Conservation (phyloP, 2,329 filamentous ascomycete species). For the Sphaerulina vaccinii region DNA sequence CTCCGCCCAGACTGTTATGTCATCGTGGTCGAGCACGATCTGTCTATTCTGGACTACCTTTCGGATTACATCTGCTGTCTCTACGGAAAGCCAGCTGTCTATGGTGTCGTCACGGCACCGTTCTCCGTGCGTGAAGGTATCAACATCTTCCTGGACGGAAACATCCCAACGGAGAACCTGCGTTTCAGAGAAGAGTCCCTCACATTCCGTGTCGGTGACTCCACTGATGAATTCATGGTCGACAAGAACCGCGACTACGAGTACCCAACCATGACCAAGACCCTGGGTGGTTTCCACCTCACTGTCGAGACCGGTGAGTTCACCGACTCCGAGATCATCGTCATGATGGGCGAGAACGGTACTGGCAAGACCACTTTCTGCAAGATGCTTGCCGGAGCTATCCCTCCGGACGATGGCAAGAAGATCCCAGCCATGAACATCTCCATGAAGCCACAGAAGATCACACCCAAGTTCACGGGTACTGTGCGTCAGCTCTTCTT, state of each 20-base stretch:
- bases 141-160: slow-evolving; percentile 98
- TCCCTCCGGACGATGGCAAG: slow-evolving; percentile 80
- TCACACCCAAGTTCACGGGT: slow-evolving; percentile 95
- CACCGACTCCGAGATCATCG: slow-evolving; percentile 96
- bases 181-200: slow-evolving; percentile 97
- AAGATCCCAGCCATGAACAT: slow-evolving; percentile 92
- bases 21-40: slow-evolving; percentile 98
- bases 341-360: slow-evolving; percentile 99
- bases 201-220: slow-evolving; percentile 90
- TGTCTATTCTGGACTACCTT: slow-evolving; percentile 96
- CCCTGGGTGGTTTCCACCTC: slow-evolving; percentile 82
- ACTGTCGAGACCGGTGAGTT: slow-evolving; percentile 79
- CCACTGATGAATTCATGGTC: slow-evolving; percentile 79
- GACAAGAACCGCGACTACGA: slow-evolving; percentile 82
- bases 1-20: slow-evolving; percentile 89
- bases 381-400: slow-evolving; percentile 86
- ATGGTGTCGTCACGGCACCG: slow-evolving; percentile 95
- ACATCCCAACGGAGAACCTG: slow-evolving; percentile 97
- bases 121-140: slow-evolving; percentile 97
- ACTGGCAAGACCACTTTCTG: slow-evolving; percentile 99
- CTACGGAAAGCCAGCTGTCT: slow-evolving; percentile 91
- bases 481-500: slow-evolving; percentile 98
- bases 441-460: slow-evolving; percentile 99
- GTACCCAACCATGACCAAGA: slow-evolving; percentile 92
- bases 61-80: slow-evolving; percentile 98